Percentiles rank a stretch among this genome's conserved stretches.
These are phyloP conservation scores for Alternaria novae-zelandiae DNA, from an alignment of 2,329 filamentous ascomycete genomes.

Conservation along the genomic window DNA sequence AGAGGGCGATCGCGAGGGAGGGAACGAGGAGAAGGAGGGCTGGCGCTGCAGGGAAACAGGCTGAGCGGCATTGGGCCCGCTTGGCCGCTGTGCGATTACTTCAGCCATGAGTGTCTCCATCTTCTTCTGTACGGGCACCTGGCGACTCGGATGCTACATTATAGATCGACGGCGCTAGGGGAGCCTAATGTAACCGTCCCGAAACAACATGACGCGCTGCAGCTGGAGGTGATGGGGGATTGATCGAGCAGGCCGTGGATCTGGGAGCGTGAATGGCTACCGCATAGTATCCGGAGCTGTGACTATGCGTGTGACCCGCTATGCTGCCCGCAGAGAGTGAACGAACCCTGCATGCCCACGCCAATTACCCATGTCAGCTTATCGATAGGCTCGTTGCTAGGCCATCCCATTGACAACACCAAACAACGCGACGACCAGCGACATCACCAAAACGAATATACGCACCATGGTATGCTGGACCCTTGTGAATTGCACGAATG, in stretches of 20 bases:
- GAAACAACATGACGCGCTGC: slow-evolving; percentile 6
- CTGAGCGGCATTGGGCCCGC: slow-evolving; percentile 20
- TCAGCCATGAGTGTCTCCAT: slow-evolving; percentile 42
- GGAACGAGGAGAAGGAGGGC: slow-evolving; percentile 53
- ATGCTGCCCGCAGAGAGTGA: not conserved
- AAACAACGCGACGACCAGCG: slow-evolving; percentile 3
- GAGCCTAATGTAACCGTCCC: slow-evolving; percentile 19
- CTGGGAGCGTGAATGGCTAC: not conserved
- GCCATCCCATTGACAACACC: slow-evolving; percentile 7
- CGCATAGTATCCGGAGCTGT: not conserved
- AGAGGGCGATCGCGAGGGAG: slow-evolving; percentile 49
- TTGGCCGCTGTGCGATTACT: slow-evolving; percentile 36
- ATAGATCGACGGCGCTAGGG: slow-evolving; percentile 27
- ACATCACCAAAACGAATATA: not conserved
- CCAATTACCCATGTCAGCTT: not conserved
- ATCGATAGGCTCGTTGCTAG: slow-evolving; percentile 9
- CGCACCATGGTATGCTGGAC: slow-evolving; percentile 8
- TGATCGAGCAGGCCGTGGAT: not conserved
- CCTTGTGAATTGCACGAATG: not conserved
- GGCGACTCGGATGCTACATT: slow-evolving; percentile 15
- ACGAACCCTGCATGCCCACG: not conserved
- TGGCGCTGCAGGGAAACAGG: slow-evolving; percentile 44
- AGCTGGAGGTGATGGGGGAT: slow-evolving; percentile 1
- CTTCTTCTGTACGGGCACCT: slow-evolving; percentile 17
- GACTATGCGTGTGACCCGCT: not conserved